Conservation (phyloP, 768 basidiomycete species). For the Exidia glandulosa region DNA sequence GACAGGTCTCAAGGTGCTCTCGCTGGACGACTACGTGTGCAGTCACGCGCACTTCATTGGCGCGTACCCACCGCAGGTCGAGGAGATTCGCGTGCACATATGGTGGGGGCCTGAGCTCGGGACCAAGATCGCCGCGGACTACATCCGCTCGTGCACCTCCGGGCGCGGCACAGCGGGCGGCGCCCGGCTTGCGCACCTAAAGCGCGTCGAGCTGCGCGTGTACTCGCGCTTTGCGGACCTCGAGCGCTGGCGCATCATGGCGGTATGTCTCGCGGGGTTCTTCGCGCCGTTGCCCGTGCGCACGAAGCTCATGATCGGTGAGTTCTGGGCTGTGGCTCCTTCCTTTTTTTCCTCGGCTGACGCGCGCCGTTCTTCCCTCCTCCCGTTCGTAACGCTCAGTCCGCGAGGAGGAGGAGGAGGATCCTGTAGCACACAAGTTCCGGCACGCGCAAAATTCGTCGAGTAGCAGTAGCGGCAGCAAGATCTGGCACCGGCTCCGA, state of each 20-base stretch:
- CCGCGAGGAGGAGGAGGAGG: background rate
- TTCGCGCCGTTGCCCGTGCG: background rate
- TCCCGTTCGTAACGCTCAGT: background rate
- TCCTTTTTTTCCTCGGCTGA: background rate
- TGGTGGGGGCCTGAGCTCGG: background rate
- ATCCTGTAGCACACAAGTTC: background rate
- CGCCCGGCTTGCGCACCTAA: background rate
- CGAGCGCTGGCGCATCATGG: background rate
- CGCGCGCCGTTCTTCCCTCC: too few relatives aligned
- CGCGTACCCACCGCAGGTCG: background rate
- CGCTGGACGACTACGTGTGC: background rate
- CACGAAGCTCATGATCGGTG: background rate
- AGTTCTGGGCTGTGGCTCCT: background rate
- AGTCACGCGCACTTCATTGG: background rate
- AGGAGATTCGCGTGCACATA: background rate
- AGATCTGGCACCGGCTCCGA: too few relatives aligned
- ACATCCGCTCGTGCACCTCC: background rate
- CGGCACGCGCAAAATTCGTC: background rate
- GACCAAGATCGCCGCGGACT: background rate
- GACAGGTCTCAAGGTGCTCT: background rate
- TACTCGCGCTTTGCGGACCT: background rate
- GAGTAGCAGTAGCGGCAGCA: background rate
- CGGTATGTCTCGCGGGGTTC: background rate
- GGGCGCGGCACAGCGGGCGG: too few relatives aligned
- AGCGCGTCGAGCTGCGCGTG: background rate